Evolutionary conservation across 2,329 filamentous ascomycete genomes (phyloP), one percentile per base, ranked within the genome.

Genomic region (Phyllosticta paracitricarpa): DNA sequence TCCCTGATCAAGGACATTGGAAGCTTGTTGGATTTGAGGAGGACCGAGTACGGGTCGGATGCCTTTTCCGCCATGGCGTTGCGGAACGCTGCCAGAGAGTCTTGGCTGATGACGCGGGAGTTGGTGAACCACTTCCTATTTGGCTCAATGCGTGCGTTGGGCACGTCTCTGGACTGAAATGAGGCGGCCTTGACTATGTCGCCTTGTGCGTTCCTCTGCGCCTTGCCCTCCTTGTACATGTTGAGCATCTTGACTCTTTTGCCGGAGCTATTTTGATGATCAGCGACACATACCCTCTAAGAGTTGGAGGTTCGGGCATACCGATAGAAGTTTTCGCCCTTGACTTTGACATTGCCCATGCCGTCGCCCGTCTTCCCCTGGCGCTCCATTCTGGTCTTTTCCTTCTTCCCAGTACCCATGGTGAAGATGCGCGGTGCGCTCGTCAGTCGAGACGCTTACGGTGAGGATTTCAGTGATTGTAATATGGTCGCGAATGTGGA

Each of bases 321-420:
- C 82, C 89, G 86, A 80, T 97, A 97, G 79, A 97, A 99, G 81
- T 97, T 97, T 82, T 97, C 93, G 78, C 94, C 94, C 79, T 99
- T 99, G 69, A 86, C 82, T 70, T 87, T 90, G 71, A 97, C 89
- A 78, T 97, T 97, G 70, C 79, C 86, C 84, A 96, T 91, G 74
- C 91, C 91, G 84, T 94, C 88, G 67, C 84, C 84, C 57, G 83
- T 84, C 79, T 92, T 93, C 68, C 90, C 91, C 82, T 97, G 86
- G 75, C 91, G 89, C 79, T 82, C 83, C 74, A 89, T 88, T 78
- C 93, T 87, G 74, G 80, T 83, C 66, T 85, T 86, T 78, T 97
- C 93, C 77, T 97, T 97, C 82, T 97, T 97, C 70, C 85, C 87
- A 69, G 86, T 88, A 77, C 91, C 91, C 91, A 96, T 96, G 52